Conservation (phyloP, 2,329 filamentous ascomycete genomes). For the Ophiostoma sp. region DNA sequence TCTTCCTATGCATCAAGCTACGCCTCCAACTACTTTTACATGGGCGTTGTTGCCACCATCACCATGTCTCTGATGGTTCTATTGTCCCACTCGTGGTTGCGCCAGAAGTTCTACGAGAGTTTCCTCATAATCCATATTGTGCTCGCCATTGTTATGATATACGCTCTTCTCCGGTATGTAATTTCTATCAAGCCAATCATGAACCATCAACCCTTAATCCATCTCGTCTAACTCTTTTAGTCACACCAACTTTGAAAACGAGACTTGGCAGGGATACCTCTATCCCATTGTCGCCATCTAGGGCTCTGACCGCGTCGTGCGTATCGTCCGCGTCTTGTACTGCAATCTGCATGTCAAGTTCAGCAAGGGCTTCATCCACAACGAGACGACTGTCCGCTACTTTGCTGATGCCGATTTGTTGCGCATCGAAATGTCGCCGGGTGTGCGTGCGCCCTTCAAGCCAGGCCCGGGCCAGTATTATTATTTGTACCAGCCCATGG, state of each 20-base stretch:
- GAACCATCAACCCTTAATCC: no score
- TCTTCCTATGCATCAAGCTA: neutral
- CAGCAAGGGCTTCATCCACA: conserved; percentile 11
- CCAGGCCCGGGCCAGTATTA: conserved; percentile 45
- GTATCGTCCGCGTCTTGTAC: conserved; percentile 43
- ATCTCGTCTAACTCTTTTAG: neutral
- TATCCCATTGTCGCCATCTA: conserved; percentile 25
- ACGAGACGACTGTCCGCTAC: conserved; percentile 13
- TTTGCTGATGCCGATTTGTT: neutral
- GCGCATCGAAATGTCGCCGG: conserved; percentile 2
- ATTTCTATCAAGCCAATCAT: neutral
- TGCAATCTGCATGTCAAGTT: conserved; percentile 39
- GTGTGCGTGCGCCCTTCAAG: neutral
- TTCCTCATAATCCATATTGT: conserved; percentile 47
- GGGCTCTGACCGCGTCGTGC: conserved; percentile 30
- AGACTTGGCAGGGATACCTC: neutral
- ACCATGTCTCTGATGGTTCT: conserved; percentile 47
- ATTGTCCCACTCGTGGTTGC: conserved; percentile 53
- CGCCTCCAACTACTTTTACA: neutral
- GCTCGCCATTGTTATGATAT: conserved; percentile 43
- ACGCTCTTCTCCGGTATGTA: conserved; percentile 33
- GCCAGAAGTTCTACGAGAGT: conserved; percentile 52
- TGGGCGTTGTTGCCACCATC: conserved; percentile 32
- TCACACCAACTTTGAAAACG: neutral
- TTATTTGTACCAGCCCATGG: conserved; percentile 46